Evolutionary conservation across 208 protist genomes (phyloP), one percentile per base, ranked within the genome.

Genomic region (Leishmania braziliensis): DNA sequence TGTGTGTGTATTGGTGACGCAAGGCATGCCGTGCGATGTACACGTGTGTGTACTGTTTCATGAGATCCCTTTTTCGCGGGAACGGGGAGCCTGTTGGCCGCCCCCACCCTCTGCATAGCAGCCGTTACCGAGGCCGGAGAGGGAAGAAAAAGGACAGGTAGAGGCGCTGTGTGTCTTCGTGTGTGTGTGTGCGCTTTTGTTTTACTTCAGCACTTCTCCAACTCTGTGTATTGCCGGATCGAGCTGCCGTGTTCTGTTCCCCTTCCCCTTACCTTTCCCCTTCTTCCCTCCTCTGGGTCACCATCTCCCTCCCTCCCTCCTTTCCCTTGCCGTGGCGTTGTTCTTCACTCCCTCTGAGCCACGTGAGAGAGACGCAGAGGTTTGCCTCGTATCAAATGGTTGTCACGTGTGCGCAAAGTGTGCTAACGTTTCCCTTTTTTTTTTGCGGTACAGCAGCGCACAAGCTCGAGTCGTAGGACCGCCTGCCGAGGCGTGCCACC

Each of bases 1-100:
- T 79, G 54, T 66, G 75, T 66, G 43, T 78, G 46, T 78, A 10
- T 29, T 12, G 14, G 39, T 29, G 68, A 53, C 43, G 46, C 16
- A 23, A 48, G 43, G 33, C 23, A 29, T 73, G 23, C 9, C 23
- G 23, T 53, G 69, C 26, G 26, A 26, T 51, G 26, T 29, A 46
- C 48, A 51, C 14, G 46, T 10, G 12, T 53, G 9, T 14, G 6
- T 23, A 4, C 46, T 73, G 36, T 53, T 73, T 53, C 43, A 26
- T 26, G 29, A 23, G 39, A 50, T 39, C 9, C 43, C 68, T 33
- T 53, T 50, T 53, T 50, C 68, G 6, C 43, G 68, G 43, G 20
- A 23, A 33, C 26, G 26, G 36, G 68, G 8, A 9, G 43, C 9
- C 43, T 29, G 43, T 48, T 53, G 46, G 68, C 23, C 36, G 29